phyloP scores from a whole-genome alignment of 495 filamentous ascomycete species.

The Neurospora sp. region DNA sequence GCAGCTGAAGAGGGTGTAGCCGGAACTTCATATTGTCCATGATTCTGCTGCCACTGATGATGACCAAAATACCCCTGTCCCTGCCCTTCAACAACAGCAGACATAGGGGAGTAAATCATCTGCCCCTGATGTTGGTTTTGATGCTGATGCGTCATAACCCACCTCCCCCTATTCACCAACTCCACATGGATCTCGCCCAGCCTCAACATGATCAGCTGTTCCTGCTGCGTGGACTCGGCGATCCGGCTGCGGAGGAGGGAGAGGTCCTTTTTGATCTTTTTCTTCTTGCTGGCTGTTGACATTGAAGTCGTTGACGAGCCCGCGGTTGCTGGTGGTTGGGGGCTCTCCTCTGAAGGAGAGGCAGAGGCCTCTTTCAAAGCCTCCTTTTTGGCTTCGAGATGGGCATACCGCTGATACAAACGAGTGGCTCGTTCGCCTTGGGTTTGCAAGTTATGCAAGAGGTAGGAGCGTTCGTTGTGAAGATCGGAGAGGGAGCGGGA shows the following conservation, averaged over 20 bases:
- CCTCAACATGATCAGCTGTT: constrained; percentile 27
- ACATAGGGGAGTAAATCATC: neutral
- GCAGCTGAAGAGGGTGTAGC: neutral
- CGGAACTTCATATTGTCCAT: too few relatives aligned
- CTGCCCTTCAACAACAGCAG: constrained; percentile 19
- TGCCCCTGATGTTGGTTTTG: neutral
- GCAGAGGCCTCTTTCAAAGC: neutral
- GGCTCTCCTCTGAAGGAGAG: neutral
- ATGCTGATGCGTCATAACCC: constrained; percentile 19
- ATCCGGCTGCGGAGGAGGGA: constrained; percentile 15
- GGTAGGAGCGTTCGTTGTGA: constrained; percentile 29
- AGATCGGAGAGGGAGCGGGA: constrained; percentile 27
- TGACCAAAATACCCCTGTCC: constrained; percentile 18
- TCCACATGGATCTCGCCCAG: constrained; percentile 36
- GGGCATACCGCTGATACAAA: constrained; percentile 21
- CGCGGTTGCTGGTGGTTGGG: too few relatives aligned
- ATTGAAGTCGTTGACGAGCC: too few relatives aligned
- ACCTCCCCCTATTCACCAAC: constrained; percentile 28
- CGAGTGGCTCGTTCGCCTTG: constrained; percentile 22
- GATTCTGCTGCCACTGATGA: constrained; percentile 2
- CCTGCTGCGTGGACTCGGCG: constrained; percentile 27
- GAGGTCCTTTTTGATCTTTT: constrained; percentile 7
- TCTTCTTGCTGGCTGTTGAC: neutral
- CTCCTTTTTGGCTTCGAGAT: constrained; percentile 11
- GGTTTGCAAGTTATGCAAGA: constrained; percentile 26